Percentiles rank a stretch among this genome's conserved stretches.
phyloP scores from a whole-genome alignment of 1,284 basidiomycete genomes.

The Calocybe gambosa region DNA sequence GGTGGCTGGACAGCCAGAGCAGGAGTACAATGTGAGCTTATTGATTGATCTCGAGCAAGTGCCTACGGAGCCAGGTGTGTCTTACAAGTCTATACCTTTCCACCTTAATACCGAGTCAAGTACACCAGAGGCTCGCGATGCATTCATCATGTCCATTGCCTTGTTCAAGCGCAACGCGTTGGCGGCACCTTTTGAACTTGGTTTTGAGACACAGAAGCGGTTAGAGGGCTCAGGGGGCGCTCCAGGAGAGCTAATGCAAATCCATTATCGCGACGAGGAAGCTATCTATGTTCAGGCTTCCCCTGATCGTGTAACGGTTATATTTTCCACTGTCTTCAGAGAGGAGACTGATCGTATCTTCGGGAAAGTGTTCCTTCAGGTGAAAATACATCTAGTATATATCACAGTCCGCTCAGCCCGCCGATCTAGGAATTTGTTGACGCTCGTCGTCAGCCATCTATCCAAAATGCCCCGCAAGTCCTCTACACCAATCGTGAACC shows the following conservation, averaged over 20 bases:
- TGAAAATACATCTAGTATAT: constrained; percentile 23
- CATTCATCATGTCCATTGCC: constrained; percentile 78
- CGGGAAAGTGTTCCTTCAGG: constrained; percentile 96
- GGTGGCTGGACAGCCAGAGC: constrained; percentile 59
- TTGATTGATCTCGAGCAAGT: constrained; percentile 83
- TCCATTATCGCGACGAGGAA: constrained; percentile 96
- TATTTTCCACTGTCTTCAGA: constrained; percentile 95
- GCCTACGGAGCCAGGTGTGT: constrained; percentile 75
- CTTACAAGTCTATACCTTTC: constrained; percentile 3
- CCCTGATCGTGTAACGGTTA: constrained; percentile 93
- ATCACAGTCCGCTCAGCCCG: neutral
- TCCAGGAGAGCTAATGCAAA: constrained; percentile 82
- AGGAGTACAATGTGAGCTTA: constrained; percentile 88
- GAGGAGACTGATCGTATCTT: constrained; percentile 98
- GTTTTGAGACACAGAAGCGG: constrained; percentile 83
- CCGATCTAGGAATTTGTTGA: constrained; percentile 92
- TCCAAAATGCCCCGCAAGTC: constrained; percentile 97
- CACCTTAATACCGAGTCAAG: neutral
- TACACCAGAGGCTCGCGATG: constrained; percentile 65
- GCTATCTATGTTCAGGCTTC: constrained; percentile 94
- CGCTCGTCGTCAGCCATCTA: constrained; percentile 85
- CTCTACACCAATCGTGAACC: constrained; percentile 96
- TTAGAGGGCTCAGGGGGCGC: constrained; percentile 66
- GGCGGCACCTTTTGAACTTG: constrained; percentile 91
- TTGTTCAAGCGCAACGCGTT: constrained; percentile 92